Conservation (phyloP, 805 yeast species). For the Lachancea sp. region DNA sequence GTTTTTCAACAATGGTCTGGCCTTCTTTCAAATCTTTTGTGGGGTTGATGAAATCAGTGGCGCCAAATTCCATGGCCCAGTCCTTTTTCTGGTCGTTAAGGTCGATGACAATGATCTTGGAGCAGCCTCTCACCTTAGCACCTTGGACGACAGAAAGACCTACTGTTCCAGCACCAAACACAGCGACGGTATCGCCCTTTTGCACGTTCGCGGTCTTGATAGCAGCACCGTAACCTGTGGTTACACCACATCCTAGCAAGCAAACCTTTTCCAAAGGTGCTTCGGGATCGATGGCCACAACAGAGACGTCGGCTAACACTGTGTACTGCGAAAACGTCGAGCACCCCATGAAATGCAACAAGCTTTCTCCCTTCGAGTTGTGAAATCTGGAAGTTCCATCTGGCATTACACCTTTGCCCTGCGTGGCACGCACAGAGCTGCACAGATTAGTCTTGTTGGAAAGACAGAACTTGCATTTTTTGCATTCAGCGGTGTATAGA, state of each 20-base stretch:
- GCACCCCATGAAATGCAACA: constrained; percentile 96
- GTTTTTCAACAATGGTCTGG: constrained; percentile 68
- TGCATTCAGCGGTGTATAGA: constrained; percentile 94
- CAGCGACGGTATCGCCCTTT: constrained; percentile 89
- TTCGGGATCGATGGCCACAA: constrained; percentile 79
- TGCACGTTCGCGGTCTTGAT: constrained; percentile 81
- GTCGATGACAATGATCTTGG: constrained; percentile 78
- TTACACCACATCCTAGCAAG: constrained; percentile 95
- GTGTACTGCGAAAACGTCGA: constrained; percentile 96
- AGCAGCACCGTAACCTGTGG: constrained; percentile 98
- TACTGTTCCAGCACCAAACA: constrained; percentile 97
- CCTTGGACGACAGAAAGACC: constrained; percentile 97
- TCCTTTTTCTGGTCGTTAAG: constrained; percentile 75
- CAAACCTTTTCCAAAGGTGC: constrained; percentile 86
- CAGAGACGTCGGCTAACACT: constrained; percentile 94
- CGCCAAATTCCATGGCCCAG: constrained; percentile 88
- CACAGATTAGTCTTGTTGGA: constrained; percentile 96
- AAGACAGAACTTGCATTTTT: constrained; percentile 88
- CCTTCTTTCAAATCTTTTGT: constrained; percentile 59
- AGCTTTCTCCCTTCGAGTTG: constrained; percentile 68
- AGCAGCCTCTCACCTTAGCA: constrained; percentile 76
- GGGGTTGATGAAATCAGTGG: constrained; percentile 92
- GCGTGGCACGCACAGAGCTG: constrained; percentile 93
- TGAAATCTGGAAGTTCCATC: constrained; percentile 93
- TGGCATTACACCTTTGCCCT: constrained; percentile 98